Conservation (phyloP, 352 stramenopile genomes). For the Pythium sukuiense region DNA sequence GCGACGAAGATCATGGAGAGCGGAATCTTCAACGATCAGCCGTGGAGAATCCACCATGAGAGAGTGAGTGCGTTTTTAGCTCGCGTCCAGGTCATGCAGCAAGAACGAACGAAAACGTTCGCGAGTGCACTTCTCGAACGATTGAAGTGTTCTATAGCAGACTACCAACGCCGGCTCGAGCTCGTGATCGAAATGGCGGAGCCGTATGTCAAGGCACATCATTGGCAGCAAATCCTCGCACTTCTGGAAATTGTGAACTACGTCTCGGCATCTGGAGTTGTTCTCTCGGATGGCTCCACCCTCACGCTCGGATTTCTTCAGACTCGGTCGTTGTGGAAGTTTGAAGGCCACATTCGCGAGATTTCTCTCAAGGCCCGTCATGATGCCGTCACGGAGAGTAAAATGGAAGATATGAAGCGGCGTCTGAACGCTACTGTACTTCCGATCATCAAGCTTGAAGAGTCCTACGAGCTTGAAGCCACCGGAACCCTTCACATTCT, state of each 20-base stretch:
- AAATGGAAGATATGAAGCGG: conserved; percentile 60
- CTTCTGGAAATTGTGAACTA: conserved; percentile 52
- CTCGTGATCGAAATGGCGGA: conserved; percentile 54
- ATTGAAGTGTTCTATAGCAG: conserved; percentile 31
- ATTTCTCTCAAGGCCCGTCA: conserved; percentile 56
- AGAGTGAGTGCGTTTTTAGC: conserved; percentile 40
- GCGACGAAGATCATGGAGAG: conserved; percentile 57
- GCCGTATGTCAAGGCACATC: conserved; percentile 48
- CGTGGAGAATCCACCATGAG: conserved; percentile 45
- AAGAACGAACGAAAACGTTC: conserved; percentile 30
- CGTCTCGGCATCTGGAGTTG: conserved; percentile 44
- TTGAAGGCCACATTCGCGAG: conserved; percentile 54
- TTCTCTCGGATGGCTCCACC: conserved; percentile 52
- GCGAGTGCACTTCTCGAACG: conserved; percentile 42
- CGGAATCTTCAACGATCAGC: conserved; percentile 66
- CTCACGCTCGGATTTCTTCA: conserved; percentile 56
- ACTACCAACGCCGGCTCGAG: conserved; percentile 48
- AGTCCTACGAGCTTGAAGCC: conserved; percentile 49
- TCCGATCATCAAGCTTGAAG: conserved; percentile 42
- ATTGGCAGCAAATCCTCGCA: conserved; percentile 63
- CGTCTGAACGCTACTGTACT: conserved; percentile 38
- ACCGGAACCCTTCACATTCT: conserved; percentile 35
- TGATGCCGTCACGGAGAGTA: conserved; percentile 55
- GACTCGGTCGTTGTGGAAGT: conserved; percentile 47
- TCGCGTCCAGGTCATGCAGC: conserved; percentile 36